phyloP scores from a whole-genome alignment of 768 basidiomycete genomes.

The Tremella mesenterica region DNA sequence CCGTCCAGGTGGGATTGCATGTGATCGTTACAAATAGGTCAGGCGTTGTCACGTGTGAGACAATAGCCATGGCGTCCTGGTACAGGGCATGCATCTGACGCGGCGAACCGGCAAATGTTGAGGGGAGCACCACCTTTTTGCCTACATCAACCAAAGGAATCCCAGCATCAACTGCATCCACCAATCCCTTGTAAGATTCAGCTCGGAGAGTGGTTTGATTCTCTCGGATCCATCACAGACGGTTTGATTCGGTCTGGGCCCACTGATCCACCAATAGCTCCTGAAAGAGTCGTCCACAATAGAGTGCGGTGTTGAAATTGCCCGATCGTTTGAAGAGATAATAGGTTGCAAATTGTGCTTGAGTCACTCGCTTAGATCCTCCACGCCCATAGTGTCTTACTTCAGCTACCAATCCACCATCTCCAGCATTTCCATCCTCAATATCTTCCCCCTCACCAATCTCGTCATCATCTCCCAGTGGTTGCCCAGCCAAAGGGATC shows the following conservation, averaged over 20 bases:
- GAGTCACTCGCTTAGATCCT: not conserved
- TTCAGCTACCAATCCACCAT: too few relatives aligned
- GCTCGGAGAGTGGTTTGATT: not conserved
- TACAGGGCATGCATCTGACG: conserved; percentile 14
- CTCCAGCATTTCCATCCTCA: too few relatives aligned
- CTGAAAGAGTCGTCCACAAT: conserved; percentile 47
- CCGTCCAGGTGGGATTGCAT: conserved; percentile 14
- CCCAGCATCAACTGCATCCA: not conserved
- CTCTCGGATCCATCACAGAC: conserved; percentile 41
- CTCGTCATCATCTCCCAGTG: not conserved
- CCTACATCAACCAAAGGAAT: not conserved
- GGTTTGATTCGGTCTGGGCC: conserved; percentile 48
- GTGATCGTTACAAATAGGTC: conserved; percentile 17
- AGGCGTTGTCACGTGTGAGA: conserved; percentile 8
- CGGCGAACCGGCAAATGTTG: conserved; percentile 7
- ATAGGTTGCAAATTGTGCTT: not conserved
- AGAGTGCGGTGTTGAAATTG: conserved; percentile 30
- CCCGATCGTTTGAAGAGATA: not conserved
- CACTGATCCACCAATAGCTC: conserved; percentile 50
- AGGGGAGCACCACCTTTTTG: conserved; percentile 7
- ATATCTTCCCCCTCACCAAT: too few relatives aligned
- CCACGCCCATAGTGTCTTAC: too few relatives aligned
- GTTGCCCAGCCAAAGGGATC: not conserved
- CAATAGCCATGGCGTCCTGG: conserved; percentile 25
- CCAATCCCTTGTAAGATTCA: not conserved